These are phyloP conservation scores for Rhizophagus prolifer DNA, from an alignment of 192 early-diverging fungal genomes.

Conservation along the genomic window DNA sequence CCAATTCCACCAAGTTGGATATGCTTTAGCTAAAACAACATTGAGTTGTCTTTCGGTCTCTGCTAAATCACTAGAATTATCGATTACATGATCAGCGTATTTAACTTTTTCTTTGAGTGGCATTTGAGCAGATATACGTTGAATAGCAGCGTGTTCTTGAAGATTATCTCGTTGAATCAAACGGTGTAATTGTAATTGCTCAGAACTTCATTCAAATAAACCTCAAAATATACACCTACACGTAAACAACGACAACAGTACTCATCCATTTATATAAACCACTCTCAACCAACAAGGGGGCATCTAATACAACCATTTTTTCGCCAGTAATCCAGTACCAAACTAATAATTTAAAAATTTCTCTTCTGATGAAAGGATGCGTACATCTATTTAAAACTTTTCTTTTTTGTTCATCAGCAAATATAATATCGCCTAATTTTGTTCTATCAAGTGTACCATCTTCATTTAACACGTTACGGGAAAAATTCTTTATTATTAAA, in stretches of 20 bases:
- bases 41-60: conserved; percentile 16
- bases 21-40: not conserved
- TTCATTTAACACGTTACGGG: conserved; percentile 57
- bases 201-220: conserved; percentile 52
- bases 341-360: conserved; percentile 72
- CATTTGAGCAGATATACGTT: conserved; percentile 82
- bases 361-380: conserved; percentile 84
- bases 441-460: conserved; percentile 64
- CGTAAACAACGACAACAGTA: conserved; percentile 77
- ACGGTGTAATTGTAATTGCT: conserved; percentile 69
- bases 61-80: conserved; percentile 69
- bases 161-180: conserved; percentile 74
- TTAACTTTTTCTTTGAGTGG: conserved; percentile 73
- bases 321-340: conserved; percentile 68
- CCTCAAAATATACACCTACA: conserved; percentile 45
- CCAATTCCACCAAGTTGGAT: conserved; percentile 12
- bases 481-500: conserved; percentile 76
- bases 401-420: conserved; percentile 70
- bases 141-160: conserved; percentile 59
- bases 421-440: conserved; percentile 79
- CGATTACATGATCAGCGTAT: conserved; percentile 80
- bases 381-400: conserved; percentile 77
- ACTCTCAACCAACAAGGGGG: conserved; percentile 90
- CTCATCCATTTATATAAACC: conserved; percentile 73
- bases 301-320: conserved; percentile 79